phyloP scores from a whole-genome alignment of 495 filamentous ascomycete species.

The Extremus antarcticus region DNA sequence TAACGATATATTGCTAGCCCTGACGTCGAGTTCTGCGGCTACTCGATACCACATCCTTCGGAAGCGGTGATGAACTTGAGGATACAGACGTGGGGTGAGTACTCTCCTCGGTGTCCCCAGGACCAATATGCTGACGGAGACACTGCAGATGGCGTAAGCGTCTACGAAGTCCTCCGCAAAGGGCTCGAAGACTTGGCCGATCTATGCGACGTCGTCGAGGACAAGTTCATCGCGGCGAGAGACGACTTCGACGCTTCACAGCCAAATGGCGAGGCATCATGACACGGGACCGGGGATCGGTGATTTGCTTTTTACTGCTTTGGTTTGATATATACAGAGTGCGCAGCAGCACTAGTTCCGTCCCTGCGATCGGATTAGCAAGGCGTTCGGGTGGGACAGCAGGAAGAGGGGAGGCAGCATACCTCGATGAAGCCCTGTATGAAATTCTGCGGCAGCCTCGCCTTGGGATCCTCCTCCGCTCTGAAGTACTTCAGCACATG shows the following conservation, averaged over 20 bases:
- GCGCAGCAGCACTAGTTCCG: slow-evolving; percentile 15
- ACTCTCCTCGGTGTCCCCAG: background rate
- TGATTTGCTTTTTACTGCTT: background rate
- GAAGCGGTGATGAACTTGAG: slow-evolving; percentile 92
- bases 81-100: slow-evolving; percentile 84
- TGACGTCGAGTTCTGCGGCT: slow-evolving; percentile 92
- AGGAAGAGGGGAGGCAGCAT: slow-evolving; percentile 11
- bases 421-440: slow-evolving; percentile 89
- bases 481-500: slow-evolving; percentile 97
- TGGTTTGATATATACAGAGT: slow-evolving; percentile 17
- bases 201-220: slow-evolving; percentile 79
- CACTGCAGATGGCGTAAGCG: slow-evolving; percentile 65
- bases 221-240: slow-evolving; percentile 63
- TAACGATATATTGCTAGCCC: slow-evolving; percentile 47
- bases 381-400: slow-evolving; percentile 7
- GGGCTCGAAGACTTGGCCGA: slow-evolving; percentile 79
- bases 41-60: slow-evolving; percentile 94
- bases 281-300: background rate
- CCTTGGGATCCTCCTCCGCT: slow-evolving; percentile 70
- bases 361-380: slow-evolving; percentile 16
- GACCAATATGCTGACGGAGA: background rate
- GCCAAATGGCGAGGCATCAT: background rate
- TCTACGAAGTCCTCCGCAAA: slow-evolving; percentile 76
- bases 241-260: slow-evolving; percentile 47
- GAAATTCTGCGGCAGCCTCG: slow-evolving; percentile 72